A percentile compares a stretch with the other conserved stretches of the same genome.
phyloP scores from a whole-genome alignment of 371 early-diverging fungal genomes.

The Mortierella polycephala region DNA sequence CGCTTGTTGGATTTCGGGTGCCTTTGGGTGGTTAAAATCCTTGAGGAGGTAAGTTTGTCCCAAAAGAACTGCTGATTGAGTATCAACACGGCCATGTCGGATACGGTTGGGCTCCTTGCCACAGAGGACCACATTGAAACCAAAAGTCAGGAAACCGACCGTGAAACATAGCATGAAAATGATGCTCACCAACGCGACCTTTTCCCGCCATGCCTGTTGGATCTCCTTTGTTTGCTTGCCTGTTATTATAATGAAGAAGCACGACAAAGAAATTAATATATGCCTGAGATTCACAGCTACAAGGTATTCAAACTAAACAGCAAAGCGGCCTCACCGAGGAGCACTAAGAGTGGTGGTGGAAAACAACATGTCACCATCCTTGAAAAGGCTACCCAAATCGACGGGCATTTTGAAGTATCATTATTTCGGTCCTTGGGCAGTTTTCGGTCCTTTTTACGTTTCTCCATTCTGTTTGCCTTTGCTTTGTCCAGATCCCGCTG shows the following conservation, averaged over 20 bases:
- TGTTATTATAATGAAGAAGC: conserved; percentile 9
- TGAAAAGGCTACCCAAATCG: conserved; percentile 57
- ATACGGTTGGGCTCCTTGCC: conserved; percentile 65
- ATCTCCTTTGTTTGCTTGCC: conserved; percentile 64
- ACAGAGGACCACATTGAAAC: conserved; percentile 71
- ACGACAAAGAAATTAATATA: neutral
- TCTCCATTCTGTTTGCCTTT: conserved; percentile 45
- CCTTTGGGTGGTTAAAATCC: conserved; percentile 61
- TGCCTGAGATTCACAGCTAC: neutral
- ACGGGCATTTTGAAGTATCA: conserved; percentile 21
- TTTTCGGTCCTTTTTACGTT: conserved; percentile 33
- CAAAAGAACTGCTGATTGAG: conserved; percentile 61
- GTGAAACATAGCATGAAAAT: conserved; percentile 75
- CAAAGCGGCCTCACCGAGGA: conserved; percentile 55
- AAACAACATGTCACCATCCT: conserved; percentile 67
- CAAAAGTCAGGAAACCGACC: conserved; percentile 84
- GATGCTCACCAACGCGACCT: conserved; percentile 80
- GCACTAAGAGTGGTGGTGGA: conserved; percentile 58
- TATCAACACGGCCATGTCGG: conserved; percentile 59
- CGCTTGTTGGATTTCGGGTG: conserved; percentile 52
- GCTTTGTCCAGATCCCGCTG: conserved; percentile 43
- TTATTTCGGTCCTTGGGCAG: conserved; percentile 15
- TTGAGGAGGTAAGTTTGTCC: conserved; percentile 67
- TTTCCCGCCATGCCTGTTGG: conserved; percentile 89
- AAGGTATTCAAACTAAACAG: neutral